Evolutionary conservation across 352 stramenopile genomes (phyloP).

Genomic region (Phytopythium chamaehyphon): DNA sequence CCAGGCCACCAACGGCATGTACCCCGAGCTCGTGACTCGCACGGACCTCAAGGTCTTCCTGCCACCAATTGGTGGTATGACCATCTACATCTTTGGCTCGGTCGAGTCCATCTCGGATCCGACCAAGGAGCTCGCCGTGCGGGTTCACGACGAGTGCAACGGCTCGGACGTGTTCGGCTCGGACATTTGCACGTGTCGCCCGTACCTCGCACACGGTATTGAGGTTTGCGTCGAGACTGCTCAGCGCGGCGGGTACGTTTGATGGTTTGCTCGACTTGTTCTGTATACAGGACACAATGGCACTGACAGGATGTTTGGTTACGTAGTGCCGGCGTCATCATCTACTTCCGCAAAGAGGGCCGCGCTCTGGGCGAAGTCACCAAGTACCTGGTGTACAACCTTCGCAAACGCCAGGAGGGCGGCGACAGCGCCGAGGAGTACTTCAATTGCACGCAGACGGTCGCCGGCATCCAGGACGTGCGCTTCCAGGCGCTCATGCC

Average conservation of each 20-base stretch:
- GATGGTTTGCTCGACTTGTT: neutral
- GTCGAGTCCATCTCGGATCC: conserved; percentile 96
- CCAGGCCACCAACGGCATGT: conserved; percentile 99
- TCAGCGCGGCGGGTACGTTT: conserved; percentile 90
- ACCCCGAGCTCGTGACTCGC: conserved; percentile 98
- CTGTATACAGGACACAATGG: neutral
- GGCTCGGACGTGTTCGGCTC: conserved; percentile 97
- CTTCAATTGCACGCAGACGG: conserved; percentile 98
- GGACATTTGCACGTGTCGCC: conserved; percentile 99
- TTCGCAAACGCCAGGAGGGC: conserved; percentile 97
- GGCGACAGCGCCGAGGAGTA: conserved; percentile 97
- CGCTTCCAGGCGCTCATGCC: conserved; percentile 99
- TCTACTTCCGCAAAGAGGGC: conserved; percentile 99
- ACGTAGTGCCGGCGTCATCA: conserved; percentile 90
- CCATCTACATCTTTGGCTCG: conserved; percentile 99
- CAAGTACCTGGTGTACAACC: conserved; percentile 99
- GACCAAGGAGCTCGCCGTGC: conserved; percentile 95
- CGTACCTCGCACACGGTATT: conserved; percentile 99
- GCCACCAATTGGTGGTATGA: conserved; percentile 95
- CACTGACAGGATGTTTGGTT: conserved; percentile 3
- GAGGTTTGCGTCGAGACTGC: conserved; percentile 98
- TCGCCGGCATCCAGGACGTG: conserved; percentile 97
- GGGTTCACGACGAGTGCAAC: conserved; percentile 99
- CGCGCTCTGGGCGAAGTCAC: conserved; percentile 97
- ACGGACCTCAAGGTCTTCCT: conserved; percentile 99